Evolutionary conservation across 1,284 basidiomycete genomes (phyloP).

Genomic region (Heliocybe sulcata): DNA sequence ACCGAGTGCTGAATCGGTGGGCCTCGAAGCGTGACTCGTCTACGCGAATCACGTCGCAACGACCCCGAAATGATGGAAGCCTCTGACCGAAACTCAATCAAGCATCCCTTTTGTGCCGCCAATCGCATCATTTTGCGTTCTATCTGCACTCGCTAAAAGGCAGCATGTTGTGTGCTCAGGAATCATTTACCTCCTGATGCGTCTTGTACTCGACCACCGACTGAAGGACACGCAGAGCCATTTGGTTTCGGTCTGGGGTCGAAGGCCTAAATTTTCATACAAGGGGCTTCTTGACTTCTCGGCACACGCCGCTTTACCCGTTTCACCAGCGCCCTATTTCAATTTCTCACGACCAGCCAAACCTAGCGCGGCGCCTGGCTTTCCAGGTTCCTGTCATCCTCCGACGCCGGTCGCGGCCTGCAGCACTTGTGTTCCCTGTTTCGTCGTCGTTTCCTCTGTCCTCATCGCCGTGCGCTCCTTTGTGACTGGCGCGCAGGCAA

Average conservation of each 20-base stretch:
- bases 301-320: not conserved
- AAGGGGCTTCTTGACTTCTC: not conserved
- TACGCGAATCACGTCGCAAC: not conserved
- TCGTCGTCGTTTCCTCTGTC: not conserved
- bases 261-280: not conserved
- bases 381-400: too few species aligned
- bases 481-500: not conserved
- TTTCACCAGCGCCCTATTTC: not conserved
- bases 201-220: not conserved
- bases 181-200: not conserved
- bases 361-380: too few species aligned
- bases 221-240: not conserved
- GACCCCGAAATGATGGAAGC: constrained; percentile 2
- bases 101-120: not conserved
- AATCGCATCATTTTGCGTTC: not conserved
- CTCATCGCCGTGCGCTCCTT: not conserved
- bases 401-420: too few species aligned
- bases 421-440: too few species aligned
- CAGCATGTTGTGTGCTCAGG: not conserved
- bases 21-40: not conserved
- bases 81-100: not conserved
- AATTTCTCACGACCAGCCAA: not conserved
- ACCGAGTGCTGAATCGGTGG: not conserved
- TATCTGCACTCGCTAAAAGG: not conserved
- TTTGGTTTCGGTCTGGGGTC: not conserved